These are phyloP conservation scores for Capsicum baccatum DNA, from an alignment of 257 asterid genomes.

Conservation along the genomic window DNA sequence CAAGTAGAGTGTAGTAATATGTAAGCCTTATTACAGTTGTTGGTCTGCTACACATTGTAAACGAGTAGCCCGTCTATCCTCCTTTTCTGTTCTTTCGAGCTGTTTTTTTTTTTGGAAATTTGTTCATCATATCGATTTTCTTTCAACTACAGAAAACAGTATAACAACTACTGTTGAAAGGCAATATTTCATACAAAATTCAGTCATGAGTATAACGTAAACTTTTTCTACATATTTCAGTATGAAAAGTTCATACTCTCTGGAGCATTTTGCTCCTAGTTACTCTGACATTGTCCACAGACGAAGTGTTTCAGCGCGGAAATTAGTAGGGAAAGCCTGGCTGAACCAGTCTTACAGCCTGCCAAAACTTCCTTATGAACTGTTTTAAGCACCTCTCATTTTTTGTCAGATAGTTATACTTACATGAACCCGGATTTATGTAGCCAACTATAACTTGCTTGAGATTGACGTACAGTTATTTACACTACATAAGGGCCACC, in stretches of 20 bases:
- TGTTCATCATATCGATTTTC: background rate
- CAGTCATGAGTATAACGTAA: background rate
- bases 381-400: conserved; percentile 46
- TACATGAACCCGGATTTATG: background rate
- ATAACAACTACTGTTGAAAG: background rate
- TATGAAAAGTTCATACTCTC: conserved; percentile 30
- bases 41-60: background rate
- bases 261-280: conserved; percentile 68
- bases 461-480: too few species aligned
- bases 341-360: conserved; percentile 64
- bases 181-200: background rate
- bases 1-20: background rate
- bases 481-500: too few species aligned
- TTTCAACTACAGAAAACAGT: background rate
- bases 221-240: background rate
- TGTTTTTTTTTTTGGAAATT: background rate
- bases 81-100: background rate
- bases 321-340: conserved; percentile 54
- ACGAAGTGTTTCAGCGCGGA: conserved; percentile 55
- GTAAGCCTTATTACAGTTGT: background rate
- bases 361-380: conserved; percentile 60
- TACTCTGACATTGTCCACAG: conserved; percentile 73
- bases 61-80: background rate
- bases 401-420: too few species aligned
- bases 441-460: too few species aligned